Percentiles rank a stretch among this genome's conserved stretches.
These are phyloP conservation scores for Daldinia vernicosa DNA, from an alignment of 495 filamentous ascomycete species.

Conservation along the genomic window DNA sequence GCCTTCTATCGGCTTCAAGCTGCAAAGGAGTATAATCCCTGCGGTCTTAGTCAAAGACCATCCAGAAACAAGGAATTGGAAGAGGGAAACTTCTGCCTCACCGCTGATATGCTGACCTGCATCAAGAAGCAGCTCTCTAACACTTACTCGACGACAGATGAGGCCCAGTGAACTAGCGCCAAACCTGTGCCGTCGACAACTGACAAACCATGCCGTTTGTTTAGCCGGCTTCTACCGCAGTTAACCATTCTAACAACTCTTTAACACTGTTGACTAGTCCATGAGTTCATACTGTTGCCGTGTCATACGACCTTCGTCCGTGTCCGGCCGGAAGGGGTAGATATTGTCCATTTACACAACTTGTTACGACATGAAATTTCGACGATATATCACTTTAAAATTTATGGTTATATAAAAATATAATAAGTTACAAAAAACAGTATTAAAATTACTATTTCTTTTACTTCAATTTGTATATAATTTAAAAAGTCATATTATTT, in stretches of 20 bases:
- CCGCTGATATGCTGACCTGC: neutral
- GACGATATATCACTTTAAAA: too few species aligned
- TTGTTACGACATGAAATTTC: too few species aligned
- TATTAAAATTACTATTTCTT: too few species aligned
- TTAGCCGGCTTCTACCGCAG: neutral
- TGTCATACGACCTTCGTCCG: neutral
- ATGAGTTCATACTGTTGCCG: neutral
- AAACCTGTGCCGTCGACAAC: neutral
- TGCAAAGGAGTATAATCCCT: neutral
- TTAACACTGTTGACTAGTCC: neutral
- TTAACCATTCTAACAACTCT: neutral
- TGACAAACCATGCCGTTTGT: neutral
- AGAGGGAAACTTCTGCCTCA: neutral
- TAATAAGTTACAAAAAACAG: too few species aligned
- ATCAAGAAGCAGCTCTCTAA: neutral
- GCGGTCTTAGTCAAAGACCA: neutral
- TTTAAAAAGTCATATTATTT: too few species aligned
- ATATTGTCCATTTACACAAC: neutral
- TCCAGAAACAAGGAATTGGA: neutral
- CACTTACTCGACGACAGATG: neutral
- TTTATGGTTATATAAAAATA: too few species aligned
- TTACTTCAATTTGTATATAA: too few species aligned
- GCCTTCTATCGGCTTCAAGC: neutral
- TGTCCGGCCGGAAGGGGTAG: neutral
- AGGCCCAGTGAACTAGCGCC: neutral